These are phyloP conservation scores for Globisporangium heterothallicum DNA, from an alignment of 352 stramenopile genomes.

Conservation along the genomic window DNA sequence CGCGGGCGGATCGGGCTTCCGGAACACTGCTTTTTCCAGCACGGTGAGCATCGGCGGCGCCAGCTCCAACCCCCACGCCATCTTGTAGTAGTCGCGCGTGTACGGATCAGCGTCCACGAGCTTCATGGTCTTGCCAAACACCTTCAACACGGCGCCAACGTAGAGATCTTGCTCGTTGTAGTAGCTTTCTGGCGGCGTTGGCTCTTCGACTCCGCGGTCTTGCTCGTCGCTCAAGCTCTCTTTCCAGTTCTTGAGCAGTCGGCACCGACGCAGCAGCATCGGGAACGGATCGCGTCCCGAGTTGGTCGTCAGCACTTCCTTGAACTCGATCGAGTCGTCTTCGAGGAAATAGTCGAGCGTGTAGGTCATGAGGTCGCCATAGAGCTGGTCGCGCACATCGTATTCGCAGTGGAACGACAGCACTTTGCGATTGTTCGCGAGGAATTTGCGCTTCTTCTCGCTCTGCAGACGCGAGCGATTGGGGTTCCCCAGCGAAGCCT, in stretches of 20 bases:
- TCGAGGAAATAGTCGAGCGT: slow-evolving; percentile 84
- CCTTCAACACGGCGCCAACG: slow-evolving; percentile 59
- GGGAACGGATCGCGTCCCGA: slow-evolving; percentile 79
- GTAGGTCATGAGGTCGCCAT: slow-evolving; percentile 78
- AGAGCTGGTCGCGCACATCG: slow-evolving; percentile 74
- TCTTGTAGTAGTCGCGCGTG: slow-evolving; percentile 69
- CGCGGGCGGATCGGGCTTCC: slow-evolving; percentile 47
- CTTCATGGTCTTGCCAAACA: slow-evolving; percentile 60
- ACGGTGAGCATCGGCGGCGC: slow-evolving; percentile 34
- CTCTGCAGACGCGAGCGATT: slow-evolving; percentile 56
- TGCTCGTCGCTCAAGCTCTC: slow-evolving; percentile 64
- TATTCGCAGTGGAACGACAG: slow-evolving; percentile 84
- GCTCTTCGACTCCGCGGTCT: slow-evolving; percentile 70
- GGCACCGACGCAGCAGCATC: slow-evolving; percentile 57
- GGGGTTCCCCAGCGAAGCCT: slow-evolving; percentile 73
- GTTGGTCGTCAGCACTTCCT: slow-evolving; percentile 74
- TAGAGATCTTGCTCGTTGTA: slow-evolving; percentile 68
- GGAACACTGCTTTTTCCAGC: slow-evolving; percentile 40
- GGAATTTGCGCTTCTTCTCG: slow-evolving; percentile 82
- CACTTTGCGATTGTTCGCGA: slow-evolving; percentile 84
- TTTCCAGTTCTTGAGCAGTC: slow-evolving; percentile 66
- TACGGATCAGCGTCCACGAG: slow-evolving; percentile 77
- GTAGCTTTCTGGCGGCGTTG: slow-evolving; percentile 51
- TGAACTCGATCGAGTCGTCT: slow-evolving; percentile 88
- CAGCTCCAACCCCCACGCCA: slow-evolving; percentile 57